Percentiles rank a stretch among this genome's conserved stretches.
Evolutionary conservation across 768 basidiomycete species (phyloP).

Genomic region (Phylloporus sp.): DNA sequence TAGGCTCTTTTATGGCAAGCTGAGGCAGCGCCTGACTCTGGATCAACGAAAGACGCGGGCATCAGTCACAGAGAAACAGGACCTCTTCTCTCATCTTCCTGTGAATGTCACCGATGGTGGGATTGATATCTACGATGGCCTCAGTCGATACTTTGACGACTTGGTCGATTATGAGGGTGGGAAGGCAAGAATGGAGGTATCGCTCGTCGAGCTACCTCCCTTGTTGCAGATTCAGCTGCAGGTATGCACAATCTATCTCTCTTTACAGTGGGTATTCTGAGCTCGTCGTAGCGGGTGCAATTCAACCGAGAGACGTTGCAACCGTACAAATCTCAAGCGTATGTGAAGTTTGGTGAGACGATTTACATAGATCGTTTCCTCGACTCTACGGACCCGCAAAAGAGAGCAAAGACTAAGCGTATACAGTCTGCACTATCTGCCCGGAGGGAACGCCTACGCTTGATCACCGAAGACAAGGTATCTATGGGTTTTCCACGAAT

Average conservation of each 20-base stretch:
- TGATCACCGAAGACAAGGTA: conserved; percentile 73
- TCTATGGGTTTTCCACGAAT: conserved; percentile 9
- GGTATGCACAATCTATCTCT: conserved; percentile 40
- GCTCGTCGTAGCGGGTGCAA: conserved; percentile 69
- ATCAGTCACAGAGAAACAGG: conserved; percentile 80
- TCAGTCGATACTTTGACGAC: conserved; percentile 89
- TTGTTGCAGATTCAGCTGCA: conserved; percentile 94
- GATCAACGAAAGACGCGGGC: conserved; percentile 40
- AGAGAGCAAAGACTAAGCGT: conserved; percentile 65
- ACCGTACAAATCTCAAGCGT: conserved; percentile 94
- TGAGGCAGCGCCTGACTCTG: conserved; percentile 55
- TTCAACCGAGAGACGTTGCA: conserved; percentile 90
- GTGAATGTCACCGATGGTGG: conserved; percentile 89
- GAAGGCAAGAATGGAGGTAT: conserved; percentile 84
- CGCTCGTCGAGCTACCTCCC: conserved; percentile 82
- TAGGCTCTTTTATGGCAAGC: conserved; percentile 87
- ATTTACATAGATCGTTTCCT: conserved; percentile 92
- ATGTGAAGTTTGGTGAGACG: conserved; percentile 84
- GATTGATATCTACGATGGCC: conserved; percentile 89
- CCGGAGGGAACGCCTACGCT: conserved; percentile 63
- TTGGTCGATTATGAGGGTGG: conserved; percentile 83
- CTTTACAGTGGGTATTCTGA: background rate
- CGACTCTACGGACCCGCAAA: conserved; percentile 65
- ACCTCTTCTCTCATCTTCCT: conserved; percentile 89
- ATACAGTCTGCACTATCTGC: conserved; percentile 64